Percentiles rank a stretch among this genome's conserved stretches.
These are phyloP conservation scores for Mrakia hoshinonis DNA, from an alignment of 768 basidiomycete genomes.

Conservation along the genomic window DNA sequence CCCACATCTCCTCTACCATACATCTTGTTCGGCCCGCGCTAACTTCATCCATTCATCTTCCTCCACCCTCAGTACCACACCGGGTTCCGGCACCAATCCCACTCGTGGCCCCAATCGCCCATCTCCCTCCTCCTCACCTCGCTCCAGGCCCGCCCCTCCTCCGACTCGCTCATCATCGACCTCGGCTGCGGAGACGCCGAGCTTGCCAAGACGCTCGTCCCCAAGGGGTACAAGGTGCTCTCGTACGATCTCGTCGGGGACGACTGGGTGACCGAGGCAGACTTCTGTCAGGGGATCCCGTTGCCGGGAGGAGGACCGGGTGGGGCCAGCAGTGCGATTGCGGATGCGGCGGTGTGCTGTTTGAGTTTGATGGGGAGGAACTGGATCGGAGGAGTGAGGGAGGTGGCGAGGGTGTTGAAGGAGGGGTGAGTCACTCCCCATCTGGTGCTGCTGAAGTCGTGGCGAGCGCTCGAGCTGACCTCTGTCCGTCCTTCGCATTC, in stretches of 20 bases:
- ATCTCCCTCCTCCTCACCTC: conserved; percentile 76
- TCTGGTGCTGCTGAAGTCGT: neutral
- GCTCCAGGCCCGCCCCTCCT: neutral
- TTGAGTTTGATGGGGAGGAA: conserved; percentile 95
- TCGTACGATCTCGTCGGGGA: conserved; percentile 41
- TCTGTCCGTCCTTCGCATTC: neutral
- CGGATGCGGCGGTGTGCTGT: conserved; percentile 86
- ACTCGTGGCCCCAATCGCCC: conserved; percentile 89
- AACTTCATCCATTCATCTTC: neutral
- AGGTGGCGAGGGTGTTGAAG: conserved; percentile 80
- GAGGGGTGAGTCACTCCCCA: conserved; percentile 52
- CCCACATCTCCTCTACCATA: neutral
- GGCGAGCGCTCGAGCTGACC: too few species aligned
- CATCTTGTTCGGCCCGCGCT: neutral
- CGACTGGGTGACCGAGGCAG: conserved; percentile 74
- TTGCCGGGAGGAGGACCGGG: conserved; percentile 56
- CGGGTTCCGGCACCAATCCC: conserved; percentile 84
- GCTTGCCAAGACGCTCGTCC: conserved; percentile 63
- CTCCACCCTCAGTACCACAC: conserved; percentile 57
- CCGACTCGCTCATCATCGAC: conserved; percentile 61
- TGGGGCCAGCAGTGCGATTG: conserved; percentile 59
- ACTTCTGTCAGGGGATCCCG: conserved; percentile 70
- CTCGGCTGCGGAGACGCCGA: conserved; percentile 92
- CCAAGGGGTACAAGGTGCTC: conserved; percentile 49
- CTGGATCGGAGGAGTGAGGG: conserved; percentile 82